Evolutionary conservation across 176 grass and related monocot genomes (phyloP).

Genomic region (Zea luxurians): DNA sequence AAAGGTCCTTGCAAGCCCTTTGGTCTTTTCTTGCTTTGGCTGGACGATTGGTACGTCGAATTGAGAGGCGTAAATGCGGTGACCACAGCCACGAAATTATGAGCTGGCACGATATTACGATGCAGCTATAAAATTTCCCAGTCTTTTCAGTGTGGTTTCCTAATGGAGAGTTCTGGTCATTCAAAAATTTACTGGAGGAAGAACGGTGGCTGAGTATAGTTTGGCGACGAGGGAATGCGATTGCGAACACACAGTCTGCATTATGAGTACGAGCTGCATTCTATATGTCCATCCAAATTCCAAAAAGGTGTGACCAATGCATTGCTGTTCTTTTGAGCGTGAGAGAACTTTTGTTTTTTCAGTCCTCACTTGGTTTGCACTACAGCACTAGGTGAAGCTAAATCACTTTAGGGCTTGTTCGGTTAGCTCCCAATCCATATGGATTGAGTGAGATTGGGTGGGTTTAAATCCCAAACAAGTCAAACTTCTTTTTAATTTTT

Average conservation of each 20-base stretch:
- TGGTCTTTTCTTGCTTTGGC: constrained; percentile 15
- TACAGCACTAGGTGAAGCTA: background rate
- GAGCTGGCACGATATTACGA: constrained; percentile 33
- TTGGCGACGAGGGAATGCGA: constrained; percentile 20
- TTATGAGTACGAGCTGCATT: background rate
- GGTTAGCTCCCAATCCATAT: no score
- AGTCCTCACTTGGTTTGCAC: background rate
- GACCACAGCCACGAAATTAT: constrained; percentile 24
- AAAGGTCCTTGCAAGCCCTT: no score
- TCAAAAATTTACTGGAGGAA: background rate
- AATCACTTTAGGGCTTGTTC: no score
- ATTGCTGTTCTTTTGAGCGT: background rate
- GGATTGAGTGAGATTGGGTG: no score
- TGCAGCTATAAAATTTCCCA: constrained; percentile 23
- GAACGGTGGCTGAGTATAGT: background rate
- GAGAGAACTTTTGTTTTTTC: background rate
- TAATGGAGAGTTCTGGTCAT: background rate
- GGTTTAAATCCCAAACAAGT: no score
- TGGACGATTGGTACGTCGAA: constrained; percentile 24
- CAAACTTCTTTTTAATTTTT: no score
- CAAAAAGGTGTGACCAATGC: background rate
- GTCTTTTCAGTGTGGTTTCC: background rate
- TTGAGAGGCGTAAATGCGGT: constrained; percentile 14
- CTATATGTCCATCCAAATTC: background rate
- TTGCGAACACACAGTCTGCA: background rate